Evolutionary conservation across 2,329 filamentous ascomycete species (phyloP).

Genomic region (Escovopsis sp.): DNA sequence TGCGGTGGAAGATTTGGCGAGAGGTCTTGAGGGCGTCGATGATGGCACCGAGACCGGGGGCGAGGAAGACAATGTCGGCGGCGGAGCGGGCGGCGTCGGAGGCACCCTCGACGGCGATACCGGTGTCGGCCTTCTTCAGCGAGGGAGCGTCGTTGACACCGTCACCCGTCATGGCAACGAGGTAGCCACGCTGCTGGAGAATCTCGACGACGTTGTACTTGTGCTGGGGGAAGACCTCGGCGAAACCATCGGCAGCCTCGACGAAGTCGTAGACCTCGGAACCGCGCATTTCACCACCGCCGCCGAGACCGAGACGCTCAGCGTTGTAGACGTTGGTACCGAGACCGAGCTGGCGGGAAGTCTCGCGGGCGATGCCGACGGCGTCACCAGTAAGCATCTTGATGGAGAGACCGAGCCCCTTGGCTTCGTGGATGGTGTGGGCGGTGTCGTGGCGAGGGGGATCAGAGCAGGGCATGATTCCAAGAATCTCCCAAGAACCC

Average conservation of each 20-base stretch:
- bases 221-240: constrained; percentile 88
- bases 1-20: constrained; percentile 89
- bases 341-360: constrained; percentile 77
- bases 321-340: constrained; percentile 91
- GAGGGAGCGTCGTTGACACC: constrained; percentile 91
- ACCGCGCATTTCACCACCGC: constrained; percentile 82
- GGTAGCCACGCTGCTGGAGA: constrained; percentile 80
- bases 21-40: constrained; percentile 88
- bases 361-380: constrained; percentile 84
- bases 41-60: constrained; percentile 78
- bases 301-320: constrained; percentile 79
- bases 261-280: constrained; percentile 93
- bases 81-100: constrained; percentile 83
- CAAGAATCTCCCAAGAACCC: constrained; percentile 76
- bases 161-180: constrained; percentile 92
- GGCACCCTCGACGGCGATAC: constrained; percentile 86
- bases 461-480: constrained; percentile 89
- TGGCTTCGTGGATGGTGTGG: constrained; percentile 80
- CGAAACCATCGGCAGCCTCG: constrained; percentile 87
- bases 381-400: constrained; percentile 96
- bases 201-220: constrained; percentile 93
- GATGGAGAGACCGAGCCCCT: constrained; percentile 73
- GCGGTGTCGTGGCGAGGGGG: constrained; percentile 82
- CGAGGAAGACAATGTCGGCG: constrained; percentile 87
- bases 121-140: constrained; percentile 89